Evolutionary conservation across 805 yeast genomes (phyloP), one percentile per base, ranked within the genome.

Genomic region (Candida jianshihensis): DNA sequence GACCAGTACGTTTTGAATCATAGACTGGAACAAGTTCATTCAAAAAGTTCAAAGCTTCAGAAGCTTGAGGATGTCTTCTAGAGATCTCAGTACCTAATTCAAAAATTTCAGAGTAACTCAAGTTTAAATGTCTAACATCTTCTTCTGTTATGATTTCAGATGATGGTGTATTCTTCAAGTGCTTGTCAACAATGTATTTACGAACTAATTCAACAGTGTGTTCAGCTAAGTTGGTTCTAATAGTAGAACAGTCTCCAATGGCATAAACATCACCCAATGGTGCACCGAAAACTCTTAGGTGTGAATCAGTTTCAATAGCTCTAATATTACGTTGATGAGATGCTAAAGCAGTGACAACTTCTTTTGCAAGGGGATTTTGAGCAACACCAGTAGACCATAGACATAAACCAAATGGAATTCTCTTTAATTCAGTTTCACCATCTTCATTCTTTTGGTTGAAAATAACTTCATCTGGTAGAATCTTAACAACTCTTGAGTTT

Each of bases 341-440:
- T 11, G 55, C 50, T 26, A 81, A 59, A n/a, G 64, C 56, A 16
- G 64, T 57, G 31, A 71, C 79, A 30, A 81, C 64, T 26, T 67
- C 68, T 51, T 69, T 68, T 7, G 84, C 78, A 34, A 81, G 53
- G 13, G 80, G 81, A 41, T 75, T 71, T 47, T 75, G 79, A 6
- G 82, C 75, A 27, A 80, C 83, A 41, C 88, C 88, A 1, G 88
- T 81, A 2, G 86, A 78, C 88, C 88, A 81, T 31, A 81, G 54
- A 53, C 86, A 78, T 26, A 81, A 54, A 11, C 88, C 88, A 41
- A 70, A 79, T 32, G 85, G 81, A 34, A 81, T 56, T 40, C 71
- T 69, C 52, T 70, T 73, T 26, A 55, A 35, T 26, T 49, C 60
- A 17, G 48, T 47, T 22, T 57, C 59, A 15, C 73, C 73, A 15